Conservation (phyloP, 768 basidiomycete genomes). For the Gymnopilus dilepis region DNA sequence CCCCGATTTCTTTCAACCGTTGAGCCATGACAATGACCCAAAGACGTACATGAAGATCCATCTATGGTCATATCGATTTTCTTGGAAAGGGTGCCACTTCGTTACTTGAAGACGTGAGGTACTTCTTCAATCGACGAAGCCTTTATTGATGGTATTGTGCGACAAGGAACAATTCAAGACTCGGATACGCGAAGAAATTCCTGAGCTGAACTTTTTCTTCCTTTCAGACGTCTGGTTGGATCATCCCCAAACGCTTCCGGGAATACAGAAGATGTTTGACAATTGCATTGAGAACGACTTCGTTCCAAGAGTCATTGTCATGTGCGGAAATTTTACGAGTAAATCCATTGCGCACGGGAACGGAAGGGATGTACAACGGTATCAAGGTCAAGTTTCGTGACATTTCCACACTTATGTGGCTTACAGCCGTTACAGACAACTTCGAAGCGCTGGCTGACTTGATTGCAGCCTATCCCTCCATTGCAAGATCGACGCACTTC, state of each 20-base stretch:
- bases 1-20: neutral
- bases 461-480: slow-evolving; percentile 78
- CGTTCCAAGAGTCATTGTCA: slow-evolving; percentile 86
- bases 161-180: slow-evolving; percentile 63
- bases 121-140: neutral
- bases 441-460: slow-evolving; percentile 89
- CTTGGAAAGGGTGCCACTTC: slow-evolving; percentile 94
- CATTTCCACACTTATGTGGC: neutral
- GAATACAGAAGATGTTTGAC: slow-evolving; percentile 86
- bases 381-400: slow-evolving; percentile 69
- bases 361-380: slow-evolving; percentile 77
- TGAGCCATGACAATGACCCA: slow-evolving; percentile 18
- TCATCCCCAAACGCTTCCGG: slow-evolving; percentile 78
- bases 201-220: slow-evolving; percentile 87
- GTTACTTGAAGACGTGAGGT: slow-evolving; percentile 83
- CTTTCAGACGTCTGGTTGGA: slow-evolving; percentile 97
- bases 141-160: slow-evolving; percentile 9
- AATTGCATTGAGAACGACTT: slow-evolving; percentile 87
- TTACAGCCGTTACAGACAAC: slow-evolving; percentile 56
- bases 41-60: slow-evolving; percentile 59
- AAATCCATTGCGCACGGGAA: slow-evolving; percentile 80
- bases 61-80: slow-evolving; percentile 97
- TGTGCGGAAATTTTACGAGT: slow-evolving; percentile 96
- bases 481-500: slow-evolving; percentile 84
- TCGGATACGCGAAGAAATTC: slow-evolving; percentile 69